Evolutionary conservation across 495 filamentous ascomycete genomes (phyloP).

Genomic region (Acidomyces sp.): DNA sequence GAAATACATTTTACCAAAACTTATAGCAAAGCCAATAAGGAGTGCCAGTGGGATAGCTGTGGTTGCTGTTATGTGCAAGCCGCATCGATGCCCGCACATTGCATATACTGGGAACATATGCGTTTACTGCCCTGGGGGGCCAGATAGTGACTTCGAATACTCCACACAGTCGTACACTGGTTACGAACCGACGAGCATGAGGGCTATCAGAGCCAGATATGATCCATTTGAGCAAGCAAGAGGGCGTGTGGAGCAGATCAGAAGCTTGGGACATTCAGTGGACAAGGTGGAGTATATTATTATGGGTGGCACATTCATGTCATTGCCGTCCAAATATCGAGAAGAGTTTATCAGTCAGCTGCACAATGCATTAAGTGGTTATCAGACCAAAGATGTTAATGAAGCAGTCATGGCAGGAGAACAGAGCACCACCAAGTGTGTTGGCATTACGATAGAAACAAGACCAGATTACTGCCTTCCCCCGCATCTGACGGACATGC

Average conservation of each 20-base stretch:
- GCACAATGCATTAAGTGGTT: conserved; percentile 90
- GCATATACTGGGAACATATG: conserved; percentile 97
- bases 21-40: conserved; percentile 94
- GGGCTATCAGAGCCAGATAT: conserved; percentile 90
- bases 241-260: conserved; percentile 91
- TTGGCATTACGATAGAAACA: conserved; percentile 97
- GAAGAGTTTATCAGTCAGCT: conserved; percentile 89
- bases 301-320: conserved; percentile 99
- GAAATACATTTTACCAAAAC: conserved; percentile 91
- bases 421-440: conserved; percentile 91
- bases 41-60: conserved; percentile 74
- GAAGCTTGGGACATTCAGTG: conserved; percentile 84
- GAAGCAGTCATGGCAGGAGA: conserved; percentile 85
- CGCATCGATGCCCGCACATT: conserved; percentile 93
- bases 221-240: conserved; percentile 96
- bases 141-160: conserved; percentile 97
- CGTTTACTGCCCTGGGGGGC: conserved; percentile 95
- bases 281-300: conserved; percentile 99
- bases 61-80: conserved; percentile 98
- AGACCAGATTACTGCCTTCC: conserved; percentile 92
- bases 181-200: conserved; percentile 96
- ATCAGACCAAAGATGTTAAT: conserved; percentile 81
- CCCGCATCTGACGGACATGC: conserved; percentile 81
- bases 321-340: conserved; percentile 71
- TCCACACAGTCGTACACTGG: conserved; percentile 97